Evolutionary conservation across 805 yeast genomes (phyloP), one percentile per base, ranked within the genome.

Genomic region (Myxozyma neotropica): DNA sequence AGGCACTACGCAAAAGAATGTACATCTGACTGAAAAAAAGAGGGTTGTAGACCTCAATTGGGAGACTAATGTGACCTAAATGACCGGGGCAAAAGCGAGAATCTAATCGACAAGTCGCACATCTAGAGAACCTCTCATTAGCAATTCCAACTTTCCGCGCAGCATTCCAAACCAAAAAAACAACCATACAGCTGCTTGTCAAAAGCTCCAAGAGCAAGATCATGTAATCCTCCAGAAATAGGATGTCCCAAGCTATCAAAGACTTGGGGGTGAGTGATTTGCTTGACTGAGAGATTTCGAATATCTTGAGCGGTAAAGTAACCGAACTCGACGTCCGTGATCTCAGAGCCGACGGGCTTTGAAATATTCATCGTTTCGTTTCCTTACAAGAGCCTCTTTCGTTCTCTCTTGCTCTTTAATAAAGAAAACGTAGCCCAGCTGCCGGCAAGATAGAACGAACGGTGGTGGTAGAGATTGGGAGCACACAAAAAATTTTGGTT

Each of bases 21-120:
- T 86, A 94, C 80, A 94, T 78, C 75, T 93, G 97, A 71, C 85
- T 83, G 83, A 95, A 94, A 71, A 95, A 94, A 68, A 94, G 76
- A 19, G 99, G 98, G 72, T 90, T 93, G 79, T 90, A 94, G 45
- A 89, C 95, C 3, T 98, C 96, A 43, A 91, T 86, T 4, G 99
- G 99, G 65, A 94, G 81, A 73, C 93, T 97, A 65, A 94, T 91
- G 74, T 94, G 99, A 62, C 99, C 99, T 74, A 91, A 90, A 74
- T 94, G 99, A 48, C 99, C 99, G 3, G 97, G 97, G 78, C 99
- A 94, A 68, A 83, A 86, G 71, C 87, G 85, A 68, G 93, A 97
- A 72, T 92, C 96, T 63, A 93, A 79, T 19, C 98, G 97, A 82
- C 99, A 94, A 0, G 98, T 93, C 23, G 94, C 81, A 82, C 99